Evolutionary conservation across 371 early-diverging fungal species (phyloP), one percentile per base, ranked within the genome.

Genomic region (Haplosporangium sp.): DNA sequence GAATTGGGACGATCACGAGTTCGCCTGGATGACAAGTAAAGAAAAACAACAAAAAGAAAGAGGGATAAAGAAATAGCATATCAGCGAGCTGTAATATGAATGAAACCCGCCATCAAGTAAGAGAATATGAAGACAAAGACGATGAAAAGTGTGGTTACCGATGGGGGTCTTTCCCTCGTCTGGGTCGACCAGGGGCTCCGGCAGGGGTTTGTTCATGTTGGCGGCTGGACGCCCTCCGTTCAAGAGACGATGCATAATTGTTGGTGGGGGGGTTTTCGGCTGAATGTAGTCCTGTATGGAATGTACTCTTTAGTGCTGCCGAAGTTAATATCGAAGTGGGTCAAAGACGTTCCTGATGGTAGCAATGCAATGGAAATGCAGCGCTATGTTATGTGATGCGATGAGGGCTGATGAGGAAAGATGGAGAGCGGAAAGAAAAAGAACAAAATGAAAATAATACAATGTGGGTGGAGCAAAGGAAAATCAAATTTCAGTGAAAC

Each of bases 161-260:
- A 74, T 74, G 45, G 74, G 74, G 0, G 62, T 74, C 62, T 69
- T 69, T 10, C 75, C 75, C 54, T 74, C 65, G 59, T 74, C 74
- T 14, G 74, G 74, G 64, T 74, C 68, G 55, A 67, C 68, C 23
- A 74, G 57, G 0, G 74, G 74, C 21, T 74, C 74, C 42, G 74
- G 74, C 42, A 74, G 53, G 36, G 74, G 76, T 53, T 76, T 70
- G 71, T 70, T 70, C 63, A 76, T 54, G 71, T 51, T 55, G 51
- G 59, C 38, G 7, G 63, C 43, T 12, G 58, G 59, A 18, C 59
- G 66, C 43, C 38, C 48, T 40, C 38, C 51, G 21, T 67, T 62
- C 52, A 73, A 51, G 5, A 73, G 50, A 16, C 74, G 74, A 48
- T 73, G 62, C 74, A 73, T 73, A 20, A 48, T 55, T 18, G 51